Conservation (phyloP, 2,329 filamentous ascomycete genomes). For the Xylariomycetidae sp. region DNA sequence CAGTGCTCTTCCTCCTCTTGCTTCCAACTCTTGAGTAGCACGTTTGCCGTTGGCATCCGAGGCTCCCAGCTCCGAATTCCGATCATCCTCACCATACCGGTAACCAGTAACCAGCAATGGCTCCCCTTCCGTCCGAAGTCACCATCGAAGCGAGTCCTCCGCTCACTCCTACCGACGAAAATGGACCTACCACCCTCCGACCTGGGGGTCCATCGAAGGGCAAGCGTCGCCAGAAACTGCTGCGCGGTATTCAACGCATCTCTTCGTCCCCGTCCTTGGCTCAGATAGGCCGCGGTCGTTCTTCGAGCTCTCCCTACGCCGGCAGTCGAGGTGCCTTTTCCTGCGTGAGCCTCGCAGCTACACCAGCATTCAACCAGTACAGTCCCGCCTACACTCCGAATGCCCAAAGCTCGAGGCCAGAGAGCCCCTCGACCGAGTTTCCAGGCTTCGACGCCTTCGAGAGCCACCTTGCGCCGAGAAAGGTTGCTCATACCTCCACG, state of each 20-base stretch:
- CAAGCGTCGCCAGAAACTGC: slow-evolving; percentile 62
- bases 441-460: slow-evolving; percentile 36
- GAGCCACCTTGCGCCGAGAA: slow-evolving; percentile 47
- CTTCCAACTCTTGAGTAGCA: no score
- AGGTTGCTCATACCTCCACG: slow-evolving; percentile 43
- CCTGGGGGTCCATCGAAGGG: slow-evolving; percentile 43
- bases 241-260: slow-evolving; percentile 73
- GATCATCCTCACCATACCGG: no score
- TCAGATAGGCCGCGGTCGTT: slow-evolving; percentile 56
- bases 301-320: slow-evolving; percentile 65
- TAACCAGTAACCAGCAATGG: slow-evolving; percentile 5
- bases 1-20: no score
- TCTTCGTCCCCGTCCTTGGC: slow-evolving; percentile 71
- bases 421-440: slow-evolving; percentile 34
- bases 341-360: slow-evolving; percentile 46
- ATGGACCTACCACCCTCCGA: slow-evolving; percentile 9
- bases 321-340: slow-evolving; percentile 46
- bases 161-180: slow-evolving; percentile 14
- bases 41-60: no score
- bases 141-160: slow-evolving; percentile 10
- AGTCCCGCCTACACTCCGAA: slow-evolving; percentile 26
- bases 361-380: slow-evolving; percentile 33
- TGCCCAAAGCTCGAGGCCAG: slow-evolving; percentile 32
- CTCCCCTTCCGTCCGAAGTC: slow-evolving; percentile 2
- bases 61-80: no score